These are phyloP conservation scores for Austroboletus sp. DNA, from an alignment of 1,284 basidiomycete species.

Conservation along the genomic window DNA sequence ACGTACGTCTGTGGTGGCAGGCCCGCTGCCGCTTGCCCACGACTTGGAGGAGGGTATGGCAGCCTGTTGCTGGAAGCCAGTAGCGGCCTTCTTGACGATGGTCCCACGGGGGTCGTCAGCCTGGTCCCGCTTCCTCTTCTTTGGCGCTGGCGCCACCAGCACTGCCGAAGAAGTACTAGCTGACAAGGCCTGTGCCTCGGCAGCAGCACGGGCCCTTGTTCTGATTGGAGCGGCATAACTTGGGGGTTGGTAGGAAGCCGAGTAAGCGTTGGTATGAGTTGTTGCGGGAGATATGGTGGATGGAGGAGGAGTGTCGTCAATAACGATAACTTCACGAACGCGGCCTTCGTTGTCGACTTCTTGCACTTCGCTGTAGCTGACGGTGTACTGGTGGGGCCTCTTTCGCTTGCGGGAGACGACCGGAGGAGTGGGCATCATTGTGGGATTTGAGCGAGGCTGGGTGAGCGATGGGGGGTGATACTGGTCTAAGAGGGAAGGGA, in stretches of 20 bases:
- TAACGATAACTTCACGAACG: conserved; percentile 77
- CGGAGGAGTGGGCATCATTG: conserved; percentile 56
- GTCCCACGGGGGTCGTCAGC: conserved; percentile 61
- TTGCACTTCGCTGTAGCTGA: conserved; percentile 77
- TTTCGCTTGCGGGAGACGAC: conserved; percentile 72
- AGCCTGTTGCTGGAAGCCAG: conserved; percentile 44
- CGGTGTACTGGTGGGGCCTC: conserved; percentile 67
- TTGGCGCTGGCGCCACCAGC: conserved; percentile 56
- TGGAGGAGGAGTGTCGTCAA: conserved; percentile 78
- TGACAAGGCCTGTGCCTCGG: conserved; percentile 69
- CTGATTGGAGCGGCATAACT: conserved; percentile 65
- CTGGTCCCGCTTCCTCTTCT: conserved; percentile 71
- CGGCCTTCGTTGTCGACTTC: conserved; percentile 70
- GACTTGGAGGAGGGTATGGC: conserved; percentile 47
- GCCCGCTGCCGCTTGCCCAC: conserved; percentile 57
- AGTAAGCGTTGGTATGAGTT: conserved; percentile 58
- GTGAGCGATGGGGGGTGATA: conserved; percentile 47
- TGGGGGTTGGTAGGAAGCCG: conserved; percentile 71
- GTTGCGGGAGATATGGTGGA: conserved; percentile 69
- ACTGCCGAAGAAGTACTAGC: conserved; percentile 55
- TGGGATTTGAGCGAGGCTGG: conserved; percentile 35
- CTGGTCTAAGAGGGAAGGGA: conserved; percentile 51
- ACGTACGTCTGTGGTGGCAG: conserved; percentile 58
- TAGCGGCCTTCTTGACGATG: conserved; percentile 52
- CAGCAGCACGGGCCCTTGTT: conserved; percentile 73